Percentiles rank a stretch among this genome's conserved stretches.
phyloP scores from a whole-genome alignment of 805 yeast genomes.

The Ogataea polymorpha region DNA sequence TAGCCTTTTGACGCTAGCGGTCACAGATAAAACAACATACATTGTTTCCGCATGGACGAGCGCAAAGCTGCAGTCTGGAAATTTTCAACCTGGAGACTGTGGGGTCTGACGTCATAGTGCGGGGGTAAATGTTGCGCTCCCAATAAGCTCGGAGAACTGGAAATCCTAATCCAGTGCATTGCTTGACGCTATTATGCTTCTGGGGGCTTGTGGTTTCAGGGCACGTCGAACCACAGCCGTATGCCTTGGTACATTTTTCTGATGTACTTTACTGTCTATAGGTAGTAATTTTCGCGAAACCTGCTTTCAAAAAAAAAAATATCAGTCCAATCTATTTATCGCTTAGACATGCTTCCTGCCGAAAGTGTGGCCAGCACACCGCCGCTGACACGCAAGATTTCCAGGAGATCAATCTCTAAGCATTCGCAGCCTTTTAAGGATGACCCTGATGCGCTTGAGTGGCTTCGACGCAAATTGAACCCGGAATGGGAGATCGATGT shows the following conservation, averaged over 20 bases:
- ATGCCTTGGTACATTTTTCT: not conserved
- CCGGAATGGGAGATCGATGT: slow-evolving; percentile 32
- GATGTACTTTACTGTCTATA: not conserved
- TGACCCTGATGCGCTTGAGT: slow-evolving; percentile 6
- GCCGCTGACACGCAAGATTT: slow-evolving; percentile 22
- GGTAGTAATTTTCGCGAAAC: not conserved
- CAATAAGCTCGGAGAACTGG: not conserved
- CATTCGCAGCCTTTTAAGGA: slow-evolving; percentile 20
- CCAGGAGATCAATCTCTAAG: slow-evolving; percentile 31
- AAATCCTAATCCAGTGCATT: not conserved
- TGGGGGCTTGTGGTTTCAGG: not conserved
- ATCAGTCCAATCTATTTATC: not conserved
- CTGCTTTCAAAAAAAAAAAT: not conserved
- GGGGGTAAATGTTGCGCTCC: slow-evolving; percentile 1
- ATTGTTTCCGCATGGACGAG: slow-evolving; percentile 7
- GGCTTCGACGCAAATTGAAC: slow-evolving; percentile 19
- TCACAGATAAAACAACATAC: slow-evolving; percentile 10
- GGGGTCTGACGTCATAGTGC: slow-evolving; percentile 12
- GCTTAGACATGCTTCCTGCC: slow-evolving; percentile 1
- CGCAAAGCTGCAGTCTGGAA: slow-evolving; percentile 7
- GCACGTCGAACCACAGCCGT: not conserved
- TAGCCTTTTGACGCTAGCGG: not conserved
- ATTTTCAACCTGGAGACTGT: not conserved
- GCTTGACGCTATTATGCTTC: not conserved
- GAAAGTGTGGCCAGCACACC: slow-evolving; percentile 12